phyloP scores from a whole-genome alignment of 129 eudicot species.

The Mikania micrantha region DNA sequence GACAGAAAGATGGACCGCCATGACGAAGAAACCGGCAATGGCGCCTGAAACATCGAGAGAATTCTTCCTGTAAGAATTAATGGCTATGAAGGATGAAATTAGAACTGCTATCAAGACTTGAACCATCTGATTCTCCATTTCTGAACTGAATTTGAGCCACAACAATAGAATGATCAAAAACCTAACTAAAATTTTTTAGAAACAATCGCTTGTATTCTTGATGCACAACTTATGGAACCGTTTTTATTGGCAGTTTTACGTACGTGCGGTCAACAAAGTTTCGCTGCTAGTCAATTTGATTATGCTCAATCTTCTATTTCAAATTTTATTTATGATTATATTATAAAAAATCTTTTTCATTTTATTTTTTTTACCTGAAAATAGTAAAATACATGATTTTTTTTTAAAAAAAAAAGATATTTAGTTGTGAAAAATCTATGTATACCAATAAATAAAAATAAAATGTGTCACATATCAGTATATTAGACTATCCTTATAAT shows the following conservation, averaged over 20 bases:
- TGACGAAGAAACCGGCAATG: slow-evolving; percentile 61
- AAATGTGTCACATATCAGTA: too few relatives aligned
- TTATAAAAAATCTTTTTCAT: too few relatives aligned
- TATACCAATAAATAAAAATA: too few relatives aligned
- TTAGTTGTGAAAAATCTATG: too few relatives aligned
- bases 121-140: slow-evolving; percentile 39
- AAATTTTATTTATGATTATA: too few relatives aligned
- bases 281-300: slow-evolving; percentile 11
- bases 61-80: slow-evolving; percentile 52
- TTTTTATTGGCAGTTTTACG: neutral
- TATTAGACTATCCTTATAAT: too few relatives aligned
- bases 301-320: slow-evolving; percentile 7
- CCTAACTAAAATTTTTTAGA: neutral
- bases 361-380: too few relatives aligned
- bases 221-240: neutral
- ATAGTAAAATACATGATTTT: too few relatives aligned
- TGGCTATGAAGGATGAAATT: slow-evolving; percentile 48
- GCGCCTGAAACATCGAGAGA: slow-evolving; percentile 93
- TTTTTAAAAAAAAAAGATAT: too few relatives aligned
- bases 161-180: neutral
- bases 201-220: neutral
- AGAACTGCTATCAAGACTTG: slow-evolving; percentile 45
- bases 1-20: slow-evolving; percentile 67
- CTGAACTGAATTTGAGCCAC: neutral
- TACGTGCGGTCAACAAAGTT: slow-evolving; percentile 19